Evolutionary conservation across 176 grass and related monocot species (phyloP), one percentile per base, ranked within the genome.

Genomic region (Neostapfia colusana): DNA sequence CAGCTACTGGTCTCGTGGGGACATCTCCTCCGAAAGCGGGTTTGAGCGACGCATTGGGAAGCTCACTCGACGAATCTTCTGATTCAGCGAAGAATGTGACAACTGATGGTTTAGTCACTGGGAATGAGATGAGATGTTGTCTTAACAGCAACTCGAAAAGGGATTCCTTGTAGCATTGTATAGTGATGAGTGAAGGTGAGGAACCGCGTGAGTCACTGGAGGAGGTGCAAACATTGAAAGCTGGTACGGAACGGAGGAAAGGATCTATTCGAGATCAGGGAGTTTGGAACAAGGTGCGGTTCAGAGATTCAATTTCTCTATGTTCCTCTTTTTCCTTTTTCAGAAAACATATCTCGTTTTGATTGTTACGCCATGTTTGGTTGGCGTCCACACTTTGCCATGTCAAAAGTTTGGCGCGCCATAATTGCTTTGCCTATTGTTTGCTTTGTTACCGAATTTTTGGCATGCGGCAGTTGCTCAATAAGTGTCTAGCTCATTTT

Each of bases 181-280:
- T 86, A 67, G 81, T 85, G 25, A 69, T 82, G 3, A 81, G 65
- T 56, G 91, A 98, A 68, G 82, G 76, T 77, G 91, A 81, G 36
- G 89, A 88, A 69, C 81, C 87, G 10, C 63, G 82, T 4, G 95
- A 94, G 65, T 88, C 92, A 20, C 37, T 89, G 56, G 91, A 92
- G 75, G 90, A 93, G 82, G 77, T 85, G 24, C 89, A 92, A 81
- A 98, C 82, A 70, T 81, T 84, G 59, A 95, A 79, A 72, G 64
- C 86, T 70, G 84, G 87, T 70, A 69, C 91, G 49, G 85, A 90
- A 45, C 79, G 85, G 64, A 88, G 95, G 79, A 98, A 98, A 94
- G 76, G 89, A 98, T 10, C 95, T 95, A 70, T 93, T 89, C 63
- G 95, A 98, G 87, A 98, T 98, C 77, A 89, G 91, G 63, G 95